Evolutionary conservation across 208 protist genomes (phyloP).

Genomic region (Vickermania ingenoplastis): DNA sequence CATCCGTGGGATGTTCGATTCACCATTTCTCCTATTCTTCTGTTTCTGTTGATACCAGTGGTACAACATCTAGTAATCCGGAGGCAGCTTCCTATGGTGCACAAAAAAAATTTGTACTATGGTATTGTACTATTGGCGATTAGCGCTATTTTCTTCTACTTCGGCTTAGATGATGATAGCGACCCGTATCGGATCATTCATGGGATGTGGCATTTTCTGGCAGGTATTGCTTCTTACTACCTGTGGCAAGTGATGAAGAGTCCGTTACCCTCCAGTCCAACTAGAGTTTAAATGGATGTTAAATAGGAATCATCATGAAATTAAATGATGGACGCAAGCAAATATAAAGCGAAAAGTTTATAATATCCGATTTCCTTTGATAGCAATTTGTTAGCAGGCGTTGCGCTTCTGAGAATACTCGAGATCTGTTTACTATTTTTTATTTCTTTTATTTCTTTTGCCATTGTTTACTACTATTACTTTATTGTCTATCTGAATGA

Average conservation of each 20-base stretch:
- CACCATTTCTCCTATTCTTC: slow-evolving; percentile 30
- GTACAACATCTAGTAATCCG: slow-evolving; percentile 26
- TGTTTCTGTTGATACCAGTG: slow-evolving; percentile 44
- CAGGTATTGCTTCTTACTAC: slow-evolving; percentile 36
- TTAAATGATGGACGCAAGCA: too few relatives aligned
- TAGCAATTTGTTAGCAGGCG: too few relatives aligned
- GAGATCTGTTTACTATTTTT: too few relatives aligned
- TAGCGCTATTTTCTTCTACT: slow-evolving; percentile 33
- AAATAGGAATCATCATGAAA: not conserved
- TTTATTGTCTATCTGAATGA: too few relatives aligned
- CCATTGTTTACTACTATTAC: too few relatives aligned
- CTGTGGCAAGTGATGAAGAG: slow-evolving; percentile 30
- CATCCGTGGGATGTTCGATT: slow-evolving; percentile 60
- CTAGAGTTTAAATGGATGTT: not conserved
- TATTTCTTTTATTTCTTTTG: too few relatives aligned
- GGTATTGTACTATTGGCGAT: slow-evolving; percentile 21
- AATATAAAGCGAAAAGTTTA: too few relatives aligned
- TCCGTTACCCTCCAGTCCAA: not conserved
- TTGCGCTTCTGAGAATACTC: too few relatives aligned
- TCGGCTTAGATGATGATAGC: slow-evolving; percentile 41
- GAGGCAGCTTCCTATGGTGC: slow-evolving; percentile 7
- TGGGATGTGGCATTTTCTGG: slow-evolving; percentile 65
- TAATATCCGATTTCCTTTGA: too few relatives aligned
- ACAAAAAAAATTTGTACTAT: slow-evolving; percentile 8
- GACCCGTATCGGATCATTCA: slow-evolving; percentile 69